phyloP scores from a whole-genome alignment of 495 filamentous ascomycete genomes.

The Niebla homalea region DNA sequence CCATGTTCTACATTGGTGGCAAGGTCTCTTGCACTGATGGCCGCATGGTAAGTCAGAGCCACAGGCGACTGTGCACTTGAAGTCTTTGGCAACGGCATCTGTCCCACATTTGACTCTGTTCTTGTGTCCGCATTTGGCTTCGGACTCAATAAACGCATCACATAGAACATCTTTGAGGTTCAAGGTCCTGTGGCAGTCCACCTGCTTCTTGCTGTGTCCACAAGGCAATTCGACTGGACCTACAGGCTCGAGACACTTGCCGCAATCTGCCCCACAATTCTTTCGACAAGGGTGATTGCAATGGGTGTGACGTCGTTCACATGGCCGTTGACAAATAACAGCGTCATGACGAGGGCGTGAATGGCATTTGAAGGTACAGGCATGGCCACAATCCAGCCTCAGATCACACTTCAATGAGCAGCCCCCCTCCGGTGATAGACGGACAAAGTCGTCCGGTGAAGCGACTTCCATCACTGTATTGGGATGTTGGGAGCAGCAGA shows the following conservation, averaged over 20 bases:
- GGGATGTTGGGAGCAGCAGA: conserved; percentile 58
- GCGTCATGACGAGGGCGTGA: conserved; percentile 43
- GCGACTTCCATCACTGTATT: conserved; percentile 41
- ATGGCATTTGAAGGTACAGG: conserved; percentile 49
- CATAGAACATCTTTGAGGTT: conserved; percentile 17
- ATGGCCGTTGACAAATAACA: conserved; percentile 41
- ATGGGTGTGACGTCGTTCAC: conserved; percentile 32
- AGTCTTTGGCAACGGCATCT: neutral
- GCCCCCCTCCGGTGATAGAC: conserved; percentile 56
- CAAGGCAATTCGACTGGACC: conserved; percentile 35
- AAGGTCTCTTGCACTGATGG: conserved; percentile 28
- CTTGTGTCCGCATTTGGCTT: conserved; percentile 40
- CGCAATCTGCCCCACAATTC: conserved; percentile 35
- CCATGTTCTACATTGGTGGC: conserved; percentile 27
- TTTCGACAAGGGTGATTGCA: conserved; percentile 47
- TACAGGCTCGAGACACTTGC: conserved; percentile 27
- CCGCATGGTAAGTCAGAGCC: conserved; percentile 8
- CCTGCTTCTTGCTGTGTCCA: conserved; percentile 31
- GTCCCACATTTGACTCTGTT: conserved; percentile 3
- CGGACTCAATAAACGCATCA: conserved; percentile 19
- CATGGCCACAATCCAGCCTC: conserved; percentile 49
- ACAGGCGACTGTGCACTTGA: conserved; percentile 8
- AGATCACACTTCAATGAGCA: conserved; percentile 41
- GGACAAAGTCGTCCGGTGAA: conserved; percentile 47
- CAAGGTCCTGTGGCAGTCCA: conserved; percentile 31